Evolutionary conservation across 2,329 filamentous ascomycete species (phyloP).

Genomic region (Ilyonectria sp.): DNA sequence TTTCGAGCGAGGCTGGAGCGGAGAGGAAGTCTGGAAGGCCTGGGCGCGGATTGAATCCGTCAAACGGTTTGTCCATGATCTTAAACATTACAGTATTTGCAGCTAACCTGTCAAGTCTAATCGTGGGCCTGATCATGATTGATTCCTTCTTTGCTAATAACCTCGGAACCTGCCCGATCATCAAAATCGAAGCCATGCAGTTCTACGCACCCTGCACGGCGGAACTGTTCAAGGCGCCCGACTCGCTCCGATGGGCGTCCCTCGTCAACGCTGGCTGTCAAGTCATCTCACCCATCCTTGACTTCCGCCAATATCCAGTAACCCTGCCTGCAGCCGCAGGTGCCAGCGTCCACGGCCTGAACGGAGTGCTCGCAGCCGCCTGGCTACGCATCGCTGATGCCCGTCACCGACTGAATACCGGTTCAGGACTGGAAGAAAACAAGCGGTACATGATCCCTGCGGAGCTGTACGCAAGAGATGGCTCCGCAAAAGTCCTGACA

Average conservation of each 20-base stretch:
- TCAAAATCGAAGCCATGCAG: background rate
- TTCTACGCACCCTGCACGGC: conserved; percentile 14
- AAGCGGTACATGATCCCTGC: too few relatives aligned
- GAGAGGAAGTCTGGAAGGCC: conserved; percentile 16
- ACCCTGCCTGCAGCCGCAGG: background rate
- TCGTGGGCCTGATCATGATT: background rate
- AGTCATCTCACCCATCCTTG: background rate
- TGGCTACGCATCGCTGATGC: background rate
- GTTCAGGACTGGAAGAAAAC: background rate
- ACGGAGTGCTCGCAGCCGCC: background rate
- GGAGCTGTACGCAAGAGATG: background rate
- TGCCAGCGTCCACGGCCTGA: background rate
- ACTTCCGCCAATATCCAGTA: background rate
- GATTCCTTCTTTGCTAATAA: conserved; percentile 19
- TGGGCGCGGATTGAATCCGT: conserved; percentile 21
- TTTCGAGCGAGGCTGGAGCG: background rate
- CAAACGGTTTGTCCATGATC: conserved; percentile 7
- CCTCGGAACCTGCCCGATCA: background rate
- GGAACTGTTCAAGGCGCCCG: conserved; percentile 4
- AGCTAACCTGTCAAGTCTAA: background rate
- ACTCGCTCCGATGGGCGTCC: background rate
- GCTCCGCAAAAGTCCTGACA: background rate
- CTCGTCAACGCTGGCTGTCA: background rate
- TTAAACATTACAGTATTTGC: conserved; percentile 3
- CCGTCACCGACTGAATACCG: background rate